Conservation (phyloP, 2,329 filamentous ascomycete species). For the Elsinoe arachidis region DNA sequence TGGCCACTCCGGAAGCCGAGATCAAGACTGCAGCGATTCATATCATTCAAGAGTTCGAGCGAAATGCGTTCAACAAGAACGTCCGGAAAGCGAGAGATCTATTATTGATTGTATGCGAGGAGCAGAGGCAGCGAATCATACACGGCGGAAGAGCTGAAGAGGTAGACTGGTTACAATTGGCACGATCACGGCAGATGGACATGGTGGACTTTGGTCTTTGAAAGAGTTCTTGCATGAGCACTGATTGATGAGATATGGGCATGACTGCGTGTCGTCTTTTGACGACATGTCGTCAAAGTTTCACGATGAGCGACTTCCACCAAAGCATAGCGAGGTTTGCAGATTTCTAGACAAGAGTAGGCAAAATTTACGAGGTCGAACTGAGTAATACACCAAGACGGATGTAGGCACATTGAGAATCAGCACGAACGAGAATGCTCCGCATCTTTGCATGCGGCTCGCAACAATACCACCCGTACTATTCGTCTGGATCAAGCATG, state of each 20-base stretch:
- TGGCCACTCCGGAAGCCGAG: slow-evolving; percentile 32
- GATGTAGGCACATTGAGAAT: neutral
- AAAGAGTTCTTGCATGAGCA: neutral
- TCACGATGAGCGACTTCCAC: neutral
- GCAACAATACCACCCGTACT: too few relatives aligned
- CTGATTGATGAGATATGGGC: neutral
- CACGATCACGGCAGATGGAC: slow-evolving; percentile 37
- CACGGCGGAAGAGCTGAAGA: slow-evolving; percentile 33
- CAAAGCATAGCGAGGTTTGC: slow-evolving; percentile 9
- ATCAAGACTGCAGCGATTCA: slow-evolving; percentile 41
- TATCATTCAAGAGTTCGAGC: slow-evolving; percentile 42
- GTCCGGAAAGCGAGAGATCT: slow-evolving; percentile 37
- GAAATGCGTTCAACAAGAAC: slow-evolving; percentile 41
- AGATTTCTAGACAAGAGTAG: neutral
- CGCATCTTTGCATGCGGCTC: too few relatives aligned
- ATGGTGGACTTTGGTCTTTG: slow-evolving; percentile 45
- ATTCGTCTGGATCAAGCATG: too few relatives aligned
- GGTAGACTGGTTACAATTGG: slow-evolving; percentile 44
- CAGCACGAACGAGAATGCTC: neutral
- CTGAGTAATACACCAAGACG: neutral
- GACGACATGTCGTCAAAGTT: neutral
- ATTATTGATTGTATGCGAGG: slow-evolving; percentile 41
- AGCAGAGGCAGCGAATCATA: slow-evolving; percentile 36
- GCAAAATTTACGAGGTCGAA: neutral
- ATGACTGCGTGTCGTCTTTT: slow-evolving; percentile 7